Conservation (phyloP, 1,139 yeast species). For the Yamadazyma spencermartinsiae region DNA sequence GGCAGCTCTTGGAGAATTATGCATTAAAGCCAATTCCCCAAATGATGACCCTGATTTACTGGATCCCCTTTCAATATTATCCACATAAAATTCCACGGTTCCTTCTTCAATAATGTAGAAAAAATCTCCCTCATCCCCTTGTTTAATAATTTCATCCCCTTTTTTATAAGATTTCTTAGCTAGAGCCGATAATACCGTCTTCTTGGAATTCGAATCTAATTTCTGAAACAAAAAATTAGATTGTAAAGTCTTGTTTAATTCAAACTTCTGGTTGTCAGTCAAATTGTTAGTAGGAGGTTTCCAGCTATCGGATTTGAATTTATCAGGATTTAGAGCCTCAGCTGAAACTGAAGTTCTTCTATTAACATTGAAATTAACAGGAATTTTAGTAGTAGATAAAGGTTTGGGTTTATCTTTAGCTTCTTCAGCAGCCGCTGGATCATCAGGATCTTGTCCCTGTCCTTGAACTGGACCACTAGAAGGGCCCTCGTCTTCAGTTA, state of each 20-base stretch:
- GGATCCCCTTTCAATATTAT: slow-evolving; percentile 70
- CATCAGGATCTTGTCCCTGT: slow-evolving; percentile 15
- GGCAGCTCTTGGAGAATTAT: slow-evolving; percentile 97
- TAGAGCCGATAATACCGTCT: slow-evolving; percentile 78
- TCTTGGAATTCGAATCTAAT: slow-evolving; percentile 70
- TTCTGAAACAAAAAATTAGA: slow-evolving; percentile 82
- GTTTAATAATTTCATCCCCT: slow-evolving; percentile 73
- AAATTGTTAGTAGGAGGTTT: slow-evolving; percentile 71
- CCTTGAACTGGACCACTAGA: slow-evolving; percentile 5
- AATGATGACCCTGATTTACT: slow-evolving; percentile 86
- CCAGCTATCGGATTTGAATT: slow-evolving; percentile 63
- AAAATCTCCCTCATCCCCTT: slow-evolving; percentile 96
- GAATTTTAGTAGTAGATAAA: slow-evolving; percentile 33
- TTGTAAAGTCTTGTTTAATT: slow-evolving; percentile 70
- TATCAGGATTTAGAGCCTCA: slow-evolving; percentile 65
- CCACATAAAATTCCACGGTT: slow-evolving; percentile 74
- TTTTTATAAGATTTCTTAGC: slow-evolving; percentile 64
- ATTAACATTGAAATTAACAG: slow-evolving; percentile 68
- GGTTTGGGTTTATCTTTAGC: slow-evolving; percentile 18
- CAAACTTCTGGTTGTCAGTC: slow-evolving; percentile 60
- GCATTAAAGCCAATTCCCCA: slow-evolving; percentile 97
- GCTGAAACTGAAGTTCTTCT: slow-evolving; percentile 89
- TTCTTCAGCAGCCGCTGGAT: slow-evolving; percentile 14
- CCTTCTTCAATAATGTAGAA: slow-evolving; percentile 90
- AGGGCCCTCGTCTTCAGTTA: slow-evolving; percentile 7